Percentiles rank a stretch among this genome's conserved stretches.
Conservation (phyloP, 805 yeast species). For the Yamadazyma akitaensis region DNA sequence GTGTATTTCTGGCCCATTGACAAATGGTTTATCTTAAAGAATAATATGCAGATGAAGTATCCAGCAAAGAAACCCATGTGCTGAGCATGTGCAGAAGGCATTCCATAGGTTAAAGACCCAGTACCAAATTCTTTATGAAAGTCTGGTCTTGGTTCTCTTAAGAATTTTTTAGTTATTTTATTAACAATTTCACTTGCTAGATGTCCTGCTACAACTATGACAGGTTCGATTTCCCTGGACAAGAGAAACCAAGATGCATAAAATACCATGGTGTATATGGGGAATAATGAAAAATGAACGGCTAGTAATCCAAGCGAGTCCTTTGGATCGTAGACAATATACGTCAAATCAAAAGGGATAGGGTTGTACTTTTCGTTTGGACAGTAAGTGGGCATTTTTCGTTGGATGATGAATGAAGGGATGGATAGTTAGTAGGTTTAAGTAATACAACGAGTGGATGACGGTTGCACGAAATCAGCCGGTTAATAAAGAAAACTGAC, state of each 20-base stretch:
- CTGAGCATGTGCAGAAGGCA: slow-evolving; percentile 97
- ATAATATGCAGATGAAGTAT: slow-evolving; percentile 47
- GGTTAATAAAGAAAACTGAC: background rate
- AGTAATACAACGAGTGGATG: background rate
- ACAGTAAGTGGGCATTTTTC: slow-evolving; percentile 16
- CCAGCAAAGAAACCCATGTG: slow-evolving; percentile 85
- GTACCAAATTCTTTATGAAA: slow-evolving; percentile 44
- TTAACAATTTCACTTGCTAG: slow-evolving; percentile 72
- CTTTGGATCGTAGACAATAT: slow-evolving; percentile 70
- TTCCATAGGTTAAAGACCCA: slow-evolving; percentile 66
- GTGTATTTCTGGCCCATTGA: slow-evolving; percentile 20
- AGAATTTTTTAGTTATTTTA: slow-evolving; percentile 56
- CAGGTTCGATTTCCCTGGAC: slow-evolving; percentile 82
- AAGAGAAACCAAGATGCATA: slow-evolving; percentile 80
- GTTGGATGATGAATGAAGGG: background rate
- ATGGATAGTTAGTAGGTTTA: background rate
- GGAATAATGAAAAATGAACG: slow-evolving; percentile 76
- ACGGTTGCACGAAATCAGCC: background rate
- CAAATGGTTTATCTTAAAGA: slow-evolving; percentile 40
- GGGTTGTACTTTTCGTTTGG: slow-evolving; percentile 23
- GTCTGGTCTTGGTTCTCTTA: slow-evolving; percentile 76
- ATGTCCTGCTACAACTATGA: slow-evolving; percentile 82
- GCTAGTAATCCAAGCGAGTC: slow-evolving; percentile 57
- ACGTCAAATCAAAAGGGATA: slow-evolving; percentile 81
- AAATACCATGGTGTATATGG: slow-evolving; percentile 73